Base-by-base conservation (phyloP, 2,329 filamentous ascomycete genomes). In the Fusarium sacchari region DNA sequence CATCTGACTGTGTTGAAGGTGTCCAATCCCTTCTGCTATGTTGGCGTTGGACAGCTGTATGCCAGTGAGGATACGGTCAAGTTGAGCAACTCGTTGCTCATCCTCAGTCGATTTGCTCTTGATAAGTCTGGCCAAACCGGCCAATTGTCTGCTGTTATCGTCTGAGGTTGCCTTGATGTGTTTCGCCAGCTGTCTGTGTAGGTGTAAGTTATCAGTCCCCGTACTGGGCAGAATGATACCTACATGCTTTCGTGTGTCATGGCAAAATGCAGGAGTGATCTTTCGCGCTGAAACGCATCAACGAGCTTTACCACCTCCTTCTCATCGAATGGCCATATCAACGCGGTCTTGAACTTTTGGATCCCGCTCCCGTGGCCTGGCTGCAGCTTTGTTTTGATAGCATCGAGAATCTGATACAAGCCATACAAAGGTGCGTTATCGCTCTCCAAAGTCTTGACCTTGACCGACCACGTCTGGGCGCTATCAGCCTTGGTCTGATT, bases 361-460 rank as follows among this genome's bases (percentile, higher is more conserved):
- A 42, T 17, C 2, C 76, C 68, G 8, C 42, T 46, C 11, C 43
- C 11, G 2, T 53, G 30, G 34, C 67, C 71, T 13, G 71, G 64
- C 20, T 68, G 36, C 6, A 76, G 40, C 62, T 69, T 76, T 18
- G 40, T 18, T 49, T 71, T 63, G 24, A 77, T 37, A 9, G 30
- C 39, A 18, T 37, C 28, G 26, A 78, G 55, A 30, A 66, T 53
- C 28, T 40, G 32, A 8, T 40, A 28, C 6, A 77, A 22, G 24
- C 71, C 68, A 14, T 43, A 43, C 9, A 78, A 53, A 7, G 76
- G 76, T 11, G 70, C 64, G 36, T 63, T 65, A 2, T 73, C 68
- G 10, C 44, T 63, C 44, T 79, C 67, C 30, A 79, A 65, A 14
- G 65, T 64, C 32, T 68, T 56, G 37, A 79, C 63, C 15, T 66